Evolutionary conservation across 345 rosid species (phyloP).

Genomic region (Boechera divaricarpa): DNA sequence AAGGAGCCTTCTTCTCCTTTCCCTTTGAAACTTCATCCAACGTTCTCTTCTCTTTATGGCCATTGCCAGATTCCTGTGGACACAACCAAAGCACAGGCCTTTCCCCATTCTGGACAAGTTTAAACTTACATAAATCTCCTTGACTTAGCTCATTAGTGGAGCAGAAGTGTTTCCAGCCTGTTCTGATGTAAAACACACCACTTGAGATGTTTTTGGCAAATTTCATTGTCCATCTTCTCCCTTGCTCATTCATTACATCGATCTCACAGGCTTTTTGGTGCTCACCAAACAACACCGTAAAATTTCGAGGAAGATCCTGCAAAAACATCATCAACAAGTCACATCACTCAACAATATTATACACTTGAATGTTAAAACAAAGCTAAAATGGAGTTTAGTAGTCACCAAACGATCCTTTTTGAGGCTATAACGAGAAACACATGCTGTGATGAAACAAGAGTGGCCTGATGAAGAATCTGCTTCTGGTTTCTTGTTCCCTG

Average conservation of each 20-base stretch:
- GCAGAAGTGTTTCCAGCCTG: conserved; percentile 39
- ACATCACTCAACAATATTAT: conserved; percentile 2
- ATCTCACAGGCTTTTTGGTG: conserved; percentile 23
- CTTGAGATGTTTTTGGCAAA: conserved; percentile 34
- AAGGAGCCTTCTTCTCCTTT: conserved; percentile 23
- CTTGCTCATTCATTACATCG: conserved; percentile 27
- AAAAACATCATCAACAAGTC: conserved; percentile 12
- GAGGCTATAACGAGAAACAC: conserved; percentile 38
- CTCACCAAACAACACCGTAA: conserved; percentile 9
- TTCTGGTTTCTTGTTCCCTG: conserved; percentile 33
- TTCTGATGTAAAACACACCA: conserved; percentile 42
- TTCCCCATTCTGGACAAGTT: conserved; percentile 22
- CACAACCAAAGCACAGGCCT: conserved; percentile 35
- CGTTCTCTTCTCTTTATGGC: conserved; percentile 11
- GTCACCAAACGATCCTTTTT: conserved; percentile 37
- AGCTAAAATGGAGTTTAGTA: conserved; percentile 14
- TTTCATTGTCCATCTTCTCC: conserved; percentile 34
- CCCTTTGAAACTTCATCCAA: conserved; percentile 7
- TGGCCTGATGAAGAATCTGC: conserved; percentile 22
- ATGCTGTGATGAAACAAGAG: conserved; percentile 20
- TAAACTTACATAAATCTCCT: conserved; percentile 32
- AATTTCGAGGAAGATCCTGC: conserved; percentile 35
- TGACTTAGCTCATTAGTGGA: conserved; percentile 6
- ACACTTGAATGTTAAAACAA: conserved; percentile 8
- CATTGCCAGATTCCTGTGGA: conserved; percentile 13